Conservation (phyloP, 768 basidiomycete genomes). For the Symmetrospora coprosmae region DNA sequence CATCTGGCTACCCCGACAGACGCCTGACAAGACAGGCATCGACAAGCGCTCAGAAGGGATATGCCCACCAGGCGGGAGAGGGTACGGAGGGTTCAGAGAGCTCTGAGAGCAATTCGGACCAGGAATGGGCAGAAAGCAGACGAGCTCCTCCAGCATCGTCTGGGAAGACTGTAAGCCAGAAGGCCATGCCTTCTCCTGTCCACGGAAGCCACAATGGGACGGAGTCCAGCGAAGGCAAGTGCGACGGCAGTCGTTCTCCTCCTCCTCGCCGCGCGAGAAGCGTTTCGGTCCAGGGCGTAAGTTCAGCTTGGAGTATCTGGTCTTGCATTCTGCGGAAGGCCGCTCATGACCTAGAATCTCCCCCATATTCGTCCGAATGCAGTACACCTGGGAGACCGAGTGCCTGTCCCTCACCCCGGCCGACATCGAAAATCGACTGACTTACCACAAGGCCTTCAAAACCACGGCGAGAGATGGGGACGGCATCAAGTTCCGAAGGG, state of each 20-base stretch:
- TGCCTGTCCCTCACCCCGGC: neutral
- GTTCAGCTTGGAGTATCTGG: neutral
- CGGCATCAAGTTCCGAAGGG: neutral
- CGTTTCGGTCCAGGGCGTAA: neutral
- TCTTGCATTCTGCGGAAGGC: neutral
- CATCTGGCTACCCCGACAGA: no score
- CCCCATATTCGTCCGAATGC: neutral
- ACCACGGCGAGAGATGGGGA: neutral
- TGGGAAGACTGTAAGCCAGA: no score
- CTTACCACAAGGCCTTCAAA: neutral
- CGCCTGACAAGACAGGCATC: no score
- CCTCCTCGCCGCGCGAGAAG: neutral
- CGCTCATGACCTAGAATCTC: neutral
- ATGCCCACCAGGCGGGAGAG: no score
- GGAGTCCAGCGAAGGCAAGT: neutral
- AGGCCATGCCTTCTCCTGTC: neutral
- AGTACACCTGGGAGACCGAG: constrained; percentile 7
- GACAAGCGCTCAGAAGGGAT: no score
- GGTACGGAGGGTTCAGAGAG: no score
- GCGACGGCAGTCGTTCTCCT: neutral
- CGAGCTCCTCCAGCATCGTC: no score
- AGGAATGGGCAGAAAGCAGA: no score
- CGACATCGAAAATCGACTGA: neutral
- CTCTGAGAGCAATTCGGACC: no score
- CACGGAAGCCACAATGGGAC: neutral